These are phyloP conservation scores for Silene latifolia DNA, from an alignment of 148 eudicot genomes.

Conservation along the genomic window DNA sequence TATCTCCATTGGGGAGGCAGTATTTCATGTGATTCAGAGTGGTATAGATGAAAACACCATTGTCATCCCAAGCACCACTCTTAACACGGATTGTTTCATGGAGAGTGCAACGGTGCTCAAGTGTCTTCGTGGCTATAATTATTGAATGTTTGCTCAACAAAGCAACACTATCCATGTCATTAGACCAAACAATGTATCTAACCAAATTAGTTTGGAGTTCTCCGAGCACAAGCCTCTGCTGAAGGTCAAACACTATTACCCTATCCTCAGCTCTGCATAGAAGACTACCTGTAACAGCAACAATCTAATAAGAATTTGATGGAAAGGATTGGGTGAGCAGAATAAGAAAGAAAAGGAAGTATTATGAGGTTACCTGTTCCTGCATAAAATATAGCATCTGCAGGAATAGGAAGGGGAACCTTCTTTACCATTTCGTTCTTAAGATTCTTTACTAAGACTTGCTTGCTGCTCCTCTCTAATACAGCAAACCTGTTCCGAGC, in stretches of 20 bases:
- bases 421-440: slow-evolving; percentile 84
- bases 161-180: slow-evolving; percentile 92
- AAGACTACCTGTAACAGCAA: slow-evolving; percentile 57
- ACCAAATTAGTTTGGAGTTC: slow-evolving; percentile 78
- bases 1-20: slow-evolving; percentile 92
- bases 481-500: slow-evolving; percentile 96
- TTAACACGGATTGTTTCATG: slow-evolving; percentile 96
- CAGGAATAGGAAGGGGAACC: slow-evolving; percentile 29
- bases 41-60: slow-evolving; percentile 87
- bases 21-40: slow-evolving; percentile 89
- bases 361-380: slow-evolving; percentile 59
- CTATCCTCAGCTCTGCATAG: slow-evolving; percentile 93
- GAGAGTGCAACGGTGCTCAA: slow-evolving; percentile 91
- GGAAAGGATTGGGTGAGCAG: too few species aligned
- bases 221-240: slow-evolving; percentile 81
- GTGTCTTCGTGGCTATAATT: slow-evolving; percentile 77
- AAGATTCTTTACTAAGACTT: slow-evolving; percentile 73
- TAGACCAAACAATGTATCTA: slow-evolving; percentile 89
- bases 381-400: slow-evolving; percentile 90
- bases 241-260: slow-evolving; percentile 84
- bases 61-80: slow-evolving; percentile 98
- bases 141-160: slow-evolving; percentile 90
- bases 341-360: too few species aligned
- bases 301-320: background rate
- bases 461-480: slow-evolving; percentile 80